Evolutionary conservation across 257 asterid species (phyloP).

Genomic region (Cruciata laevipes): DNA sequence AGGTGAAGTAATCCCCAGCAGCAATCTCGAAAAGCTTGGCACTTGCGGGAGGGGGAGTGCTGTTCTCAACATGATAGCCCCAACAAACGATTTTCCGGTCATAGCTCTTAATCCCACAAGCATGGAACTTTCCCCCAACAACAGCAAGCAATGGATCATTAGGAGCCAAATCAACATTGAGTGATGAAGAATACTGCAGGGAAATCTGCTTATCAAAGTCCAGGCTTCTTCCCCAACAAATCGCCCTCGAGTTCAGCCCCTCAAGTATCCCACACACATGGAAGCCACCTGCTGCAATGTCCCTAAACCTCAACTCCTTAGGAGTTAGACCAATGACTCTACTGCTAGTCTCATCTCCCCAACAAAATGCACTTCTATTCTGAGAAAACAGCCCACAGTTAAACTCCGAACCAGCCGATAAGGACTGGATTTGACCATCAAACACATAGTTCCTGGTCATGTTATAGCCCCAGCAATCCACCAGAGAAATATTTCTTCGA

Average conservation of each 20-base stretch:
- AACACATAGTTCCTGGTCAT: conserved; percentile 59
- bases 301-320: conserved; percentile 36
- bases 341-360: conserved; percentile 82
- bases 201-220: conserved; percentile 46
- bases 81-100: conserved; percentile 76
- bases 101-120: conserved; percentile 68
- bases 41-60: conserved; percentile 68
- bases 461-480: conserved; percentile 96
- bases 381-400: conserved; percentile 72
- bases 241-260: conserved; percentile 40
- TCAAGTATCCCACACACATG: conserved; percentile 88
- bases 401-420: conserved; percentile 85
- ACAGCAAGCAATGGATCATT: conserved; percentile 55
- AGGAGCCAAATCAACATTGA: conserved; percentile 48
- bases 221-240: conserved; percentile 79
- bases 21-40: conserved; percentile 69
- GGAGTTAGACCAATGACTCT: conserved; percentile 55
- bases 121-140: conserved; percentile 75
- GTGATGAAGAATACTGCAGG: conserved; percentile 32
- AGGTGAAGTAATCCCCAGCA: conserved; percentile 85
- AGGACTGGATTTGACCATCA: conserved; percentile 72
- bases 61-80: conserved; percentile 61
- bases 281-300: conserved; percentile 85
- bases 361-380: conserved; percentile 68
- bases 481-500: conserved; percentile 51